A percentile compares a stretch with the other conserved stretches of the same genome.
Evolutionary conservation across 495 filamentous ascomycete genomes (phyloP).

Genomic region (Aspergillus nanangensis): DNA sequence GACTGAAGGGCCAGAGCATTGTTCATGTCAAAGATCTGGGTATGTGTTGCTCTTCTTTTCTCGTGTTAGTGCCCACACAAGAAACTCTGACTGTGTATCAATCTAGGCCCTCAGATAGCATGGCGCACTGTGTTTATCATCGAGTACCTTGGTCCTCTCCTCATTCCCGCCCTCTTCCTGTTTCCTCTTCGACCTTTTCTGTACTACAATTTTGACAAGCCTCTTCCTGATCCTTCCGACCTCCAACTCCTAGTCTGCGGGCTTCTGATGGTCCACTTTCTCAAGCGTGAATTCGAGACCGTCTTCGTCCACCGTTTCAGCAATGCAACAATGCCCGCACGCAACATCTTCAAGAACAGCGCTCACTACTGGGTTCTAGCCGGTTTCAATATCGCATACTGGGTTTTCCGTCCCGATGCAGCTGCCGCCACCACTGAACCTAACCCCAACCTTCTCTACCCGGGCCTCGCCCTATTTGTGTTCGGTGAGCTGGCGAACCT

Average conservation of each 20-base stretch:
- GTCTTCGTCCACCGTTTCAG: slow-evolving; percentile 95
- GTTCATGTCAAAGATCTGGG: slow-evolving; percentile 92
- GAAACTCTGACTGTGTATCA: slow-evolving; percentile 1
- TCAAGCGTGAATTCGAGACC: slow-evolving; percentile 94
- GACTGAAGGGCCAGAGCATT: slow-evolving; percentile 62
- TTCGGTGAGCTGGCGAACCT: slow-evolving; percentile 78
- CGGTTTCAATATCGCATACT: slow-evolving; percentile 78
- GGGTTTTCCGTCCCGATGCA: slow-evolving; percentile 73
- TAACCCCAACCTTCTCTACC: slow-evolving; percentile 49
- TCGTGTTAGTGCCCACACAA: background rate
- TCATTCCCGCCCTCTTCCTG: slow-evolving; percentile 76
- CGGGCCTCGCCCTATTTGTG: slow-evolving; percentile 63
- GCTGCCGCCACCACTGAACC: slow-evolving; percentile 43
- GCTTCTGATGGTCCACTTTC: slow-evolving; percentile 76
- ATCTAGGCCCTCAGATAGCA: slow-evolving; percentile 77
- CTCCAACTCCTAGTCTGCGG: slow-evolving; percentile 67
- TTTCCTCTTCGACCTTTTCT: slow-evolving; percentile 67
- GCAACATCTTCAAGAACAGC: slow-evolving; percentile 87
- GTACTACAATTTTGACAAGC: slow-evolving; percentile 55
- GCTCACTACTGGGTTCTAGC: slow-evolving; percentile 85
- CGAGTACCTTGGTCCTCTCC: slow-evolving; percentile 91
- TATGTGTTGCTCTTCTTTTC: slow-evolving; percentile 34
- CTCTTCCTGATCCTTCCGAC: slow-evolving; percentile 50
- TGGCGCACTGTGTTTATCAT: slow-evolving; percentile 94
- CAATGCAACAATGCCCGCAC: slow-evolving; percentile 82